Percentiles rank a stretch among this genome's conserved stretches.
These are phyloP conservation scores for Colletotrichum zoysiae DNA, from an alignment of 2,329 filamentous ascomycete genomes.

Conservation along the genomic window DNA sequence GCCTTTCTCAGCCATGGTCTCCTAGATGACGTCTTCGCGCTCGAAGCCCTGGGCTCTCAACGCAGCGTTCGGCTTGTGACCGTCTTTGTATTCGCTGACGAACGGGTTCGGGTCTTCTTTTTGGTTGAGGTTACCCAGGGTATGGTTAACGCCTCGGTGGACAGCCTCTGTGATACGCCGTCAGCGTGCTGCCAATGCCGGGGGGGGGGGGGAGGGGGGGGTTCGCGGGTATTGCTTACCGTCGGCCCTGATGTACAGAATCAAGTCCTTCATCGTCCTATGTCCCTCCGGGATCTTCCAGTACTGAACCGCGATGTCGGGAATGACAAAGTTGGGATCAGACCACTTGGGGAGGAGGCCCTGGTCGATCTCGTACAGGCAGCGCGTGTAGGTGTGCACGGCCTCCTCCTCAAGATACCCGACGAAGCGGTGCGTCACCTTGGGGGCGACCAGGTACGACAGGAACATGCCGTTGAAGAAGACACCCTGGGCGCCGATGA, in stretches of 20 bases:
- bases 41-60: slow-evolving; percentile 82
- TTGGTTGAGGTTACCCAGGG: slow-evolving; percentile 88
- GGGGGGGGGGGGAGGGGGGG: too few species aligned
- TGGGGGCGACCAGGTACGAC: slow-evolving; percentile 86
- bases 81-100: slow-evolving; percentile 83
- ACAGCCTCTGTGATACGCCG: slow-evolving; percentile 73
- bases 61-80: slow-evolving; percentile 75
- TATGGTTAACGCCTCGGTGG: slow-evolving; percentile 96
- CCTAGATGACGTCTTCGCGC: slow-evolving; percentile 79
- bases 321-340: slow-evolving; percentile 76
- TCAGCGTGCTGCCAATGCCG: background rate
- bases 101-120: slow-evolving; percentile 93
- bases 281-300: slow-evolving; percentile 93
- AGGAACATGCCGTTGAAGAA: slow-evolving; percentile 97
- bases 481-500: slow-evolving; percentile 91
- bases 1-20: background rate
- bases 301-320: slow-evolving; percentile 90
- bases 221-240: slow-evolving; percentile 30
- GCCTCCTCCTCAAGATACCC: slow-evolving; percentile 98
- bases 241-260: slow-evolving; percentile 90
- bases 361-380: slow-evolving; percentile 86
- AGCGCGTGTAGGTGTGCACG: slow-evolving; percentile 92
- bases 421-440: slow-evolving; percentile 93
- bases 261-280: slow-evolving; percentile 85
- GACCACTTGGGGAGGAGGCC: slow-evolving; percentile 89